Base-by-base conservation (phyloP, 2,329 filamentous ascomycete genomes). In the Biscogniauxia marginata region DNA sequence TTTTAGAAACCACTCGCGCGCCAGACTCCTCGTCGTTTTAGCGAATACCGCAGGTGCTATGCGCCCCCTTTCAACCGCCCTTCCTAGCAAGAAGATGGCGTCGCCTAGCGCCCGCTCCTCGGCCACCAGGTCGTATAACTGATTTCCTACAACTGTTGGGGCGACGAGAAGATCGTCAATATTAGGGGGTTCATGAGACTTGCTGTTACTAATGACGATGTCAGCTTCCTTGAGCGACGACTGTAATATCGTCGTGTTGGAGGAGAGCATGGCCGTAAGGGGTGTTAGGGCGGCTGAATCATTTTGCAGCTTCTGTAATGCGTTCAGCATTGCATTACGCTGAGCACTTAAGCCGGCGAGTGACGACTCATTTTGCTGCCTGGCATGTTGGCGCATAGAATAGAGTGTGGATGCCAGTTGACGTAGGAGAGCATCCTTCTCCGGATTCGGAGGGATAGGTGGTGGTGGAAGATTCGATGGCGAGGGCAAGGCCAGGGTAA, bases 121-220 rank as follows among this genome's bases (percentile, higher is more conserved):
- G 1, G 92, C 91, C 23, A 93, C 90, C 1, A 96, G 79, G 49
- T 87, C 86, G 73, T 98, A 99, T 20, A 99, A 77, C 77, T 99
- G 95, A 63, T 93, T 93, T 0, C 90, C 91, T 4, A 97, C 95
- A 1, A 97, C 88, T 0, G 91, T 97, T 0, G 93, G 92, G 3
- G 93, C 91, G n/a, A 97, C 91, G 2, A 99, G 79, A 30, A 98
- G 82, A 58, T 96, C 92, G 71, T 99, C 95, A 49, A 98, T 88
- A 49, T 87, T 84, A 0, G 93, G 92, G 1, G 87, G 82, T 44
- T 82, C 81, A 49, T 90, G 85, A 16, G 79, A 79, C 55, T 85
- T 82, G n/a, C 90, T 90, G 51, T 85, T 83, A 45, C 85, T 82
- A 61, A 97, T 90, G 9, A 93, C 86, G 5, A 77, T 77, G 69